Percentiles rank a stretch among this genome's conserved stretches.
These are phyloP conservation scores for Geotrichum phurueaensis DNA, from an alignment of 1,139 yeast genomes.

Conservation along the genomic window DNA sequence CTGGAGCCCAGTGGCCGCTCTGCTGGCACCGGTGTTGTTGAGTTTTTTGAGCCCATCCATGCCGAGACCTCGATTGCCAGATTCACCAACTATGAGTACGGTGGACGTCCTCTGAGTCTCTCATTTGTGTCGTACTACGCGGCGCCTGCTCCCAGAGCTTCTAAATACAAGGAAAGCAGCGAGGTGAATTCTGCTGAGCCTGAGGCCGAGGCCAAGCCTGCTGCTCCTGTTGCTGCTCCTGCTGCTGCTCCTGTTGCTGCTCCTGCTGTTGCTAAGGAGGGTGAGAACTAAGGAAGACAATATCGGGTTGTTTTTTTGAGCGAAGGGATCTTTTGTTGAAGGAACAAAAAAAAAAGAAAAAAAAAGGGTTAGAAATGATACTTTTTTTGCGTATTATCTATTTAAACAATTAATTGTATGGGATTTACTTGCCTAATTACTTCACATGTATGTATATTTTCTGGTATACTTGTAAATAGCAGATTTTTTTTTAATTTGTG, in stretches of 20 bases:
- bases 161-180: not conserved
- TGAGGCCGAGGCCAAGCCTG: not conserved
- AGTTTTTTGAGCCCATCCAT: constrained; percentile 58
- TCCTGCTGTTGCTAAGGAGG: not conserved
- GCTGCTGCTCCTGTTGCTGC: not conserved
- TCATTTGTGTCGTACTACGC: constrained; percentile 46
- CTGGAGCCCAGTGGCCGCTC: constrained; percentile 61
- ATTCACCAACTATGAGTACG: constrained; percentile 74
- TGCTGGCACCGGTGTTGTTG: constrained; percentile 78
- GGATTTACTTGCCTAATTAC: not conserved
- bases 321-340: not conserved
- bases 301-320: not conserved
- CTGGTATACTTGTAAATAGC: not conserved
- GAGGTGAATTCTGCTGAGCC: constrained; percentile 13
- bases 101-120: constrained; percentile 66
- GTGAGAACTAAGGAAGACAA: not conserved
- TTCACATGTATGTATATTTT: not conserved
- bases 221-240: constrained; percentile 1
- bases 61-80: constrained; percentile 73
- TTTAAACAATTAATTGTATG: not conserved
- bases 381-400: not conserved
- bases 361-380: not conserved
- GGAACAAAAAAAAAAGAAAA: not conserved
- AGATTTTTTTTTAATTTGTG: not conserved
- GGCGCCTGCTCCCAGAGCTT: constrained; percentile 8